phyloP scores from a whole-genome alignment of 306 rosid genomes.

The Purshia tridentata region DNA sequence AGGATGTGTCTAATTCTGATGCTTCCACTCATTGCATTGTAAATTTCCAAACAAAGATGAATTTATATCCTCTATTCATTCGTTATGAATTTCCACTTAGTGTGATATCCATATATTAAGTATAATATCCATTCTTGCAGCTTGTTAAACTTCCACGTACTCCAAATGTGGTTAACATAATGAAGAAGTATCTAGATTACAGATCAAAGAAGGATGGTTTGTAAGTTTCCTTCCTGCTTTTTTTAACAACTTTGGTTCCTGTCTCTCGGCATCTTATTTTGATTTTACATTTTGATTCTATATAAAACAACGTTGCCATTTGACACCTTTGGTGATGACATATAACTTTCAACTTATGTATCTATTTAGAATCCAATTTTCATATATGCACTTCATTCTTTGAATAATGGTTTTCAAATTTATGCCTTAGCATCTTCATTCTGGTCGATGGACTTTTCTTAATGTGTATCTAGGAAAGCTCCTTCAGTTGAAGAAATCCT shows the following conservation, averaged over 20 bases:
- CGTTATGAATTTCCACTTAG: not conserved
- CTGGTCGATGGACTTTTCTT: not conserved
- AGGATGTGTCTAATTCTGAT: not conserved
- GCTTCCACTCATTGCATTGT: not conserved
- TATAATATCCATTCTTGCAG: slow-evolving; percentile 42
- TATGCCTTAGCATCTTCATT: not conserved
- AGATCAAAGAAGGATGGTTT: slow-evolving; percentile 58
- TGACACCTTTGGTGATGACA: not conserved
- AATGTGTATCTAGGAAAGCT: slow-evolving; percentile 45
- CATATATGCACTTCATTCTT: not conserved
- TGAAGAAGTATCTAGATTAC: slow-evolving; percentile 65
- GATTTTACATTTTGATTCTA: slow-evolving; percentile 8
- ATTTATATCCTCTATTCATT: not conserved
- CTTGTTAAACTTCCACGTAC: slow-evolving; percentile 87
- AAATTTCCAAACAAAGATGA: not conserved
- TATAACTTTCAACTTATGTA: not conserved
- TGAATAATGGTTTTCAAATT: not conserved
- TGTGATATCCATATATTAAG: slow-evolving; percentile 1
- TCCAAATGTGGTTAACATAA: slow-evolving; percentile 74
- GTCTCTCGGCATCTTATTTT: not conserved
- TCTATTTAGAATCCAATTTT: slow-evolving; percentile 1
- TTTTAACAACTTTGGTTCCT: not conserved
- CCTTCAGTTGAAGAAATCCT: slow-evolving; percentile 59
- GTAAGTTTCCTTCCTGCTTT: slow-evolving; percentile 52
- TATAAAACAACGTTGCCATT: not conserved